phyloP scores from a whole-genome alignment of 225 moss, liverwort and hornwort species.

The Climacium dendroides region DNA sequence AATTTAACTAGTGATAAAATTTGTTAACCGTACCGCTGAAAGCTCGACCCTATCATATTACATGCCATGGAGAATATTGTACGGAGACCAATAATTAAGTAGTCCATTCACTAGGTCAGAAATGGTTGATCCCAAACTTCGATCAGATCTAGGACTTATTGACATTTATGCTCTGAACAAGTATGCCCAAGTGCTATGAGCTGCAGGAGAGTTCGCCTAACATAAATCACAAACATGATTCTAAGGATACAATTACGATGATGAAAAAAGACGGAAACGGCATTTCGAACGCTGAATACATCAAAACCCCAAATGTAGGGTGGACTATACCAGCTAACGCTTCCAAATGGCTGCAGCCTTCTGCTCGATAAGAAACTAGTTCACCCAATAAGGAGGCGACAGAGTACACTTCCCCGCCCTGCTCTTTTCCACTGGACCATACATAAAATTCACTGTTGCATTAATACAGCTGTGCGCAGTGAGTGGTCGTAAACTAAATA shows the following conservation, averaged over 20 bases:
- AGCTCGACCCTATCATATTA: neutral
- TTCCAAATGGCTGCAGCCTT: conserved; percentile 83
- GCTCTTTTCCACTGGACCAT: conserved; percentile 34
- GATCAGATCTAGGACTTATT: neutral
- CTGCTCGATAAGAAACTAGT: conserved; percentile 80
- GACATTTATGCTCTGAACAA: neutral
- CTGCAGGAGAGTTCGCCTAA: neutral
- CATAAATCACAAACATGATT: neutral
- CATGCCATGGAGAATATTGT: neutral
- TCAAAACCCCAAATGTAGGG: neutral
- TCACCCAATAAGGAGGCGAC: conserved; percentile 76
- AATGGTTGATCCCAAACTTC: neutral
- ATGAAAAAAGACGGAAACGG: neutral
- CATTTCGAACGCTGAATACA: neutral
- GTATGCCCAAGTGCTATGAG: neutral
- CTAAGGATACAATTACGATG: neutral
- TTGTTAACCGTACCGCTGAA: neutral
- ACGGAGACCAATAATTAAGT: neutral
- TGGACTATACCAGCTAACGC: conserved; percentile 54
- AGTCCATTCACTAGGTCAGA: neutral
- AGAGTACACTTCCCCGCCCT: conserved; percentile 67
- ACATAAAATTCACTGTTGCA: neutral
- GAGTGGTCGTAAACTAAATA: neutral
- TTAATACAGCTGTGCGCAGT: neutral
- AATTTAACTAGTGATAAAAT: neutral